Evolutionary conservation across 306 rosid genomes (phyloP).

Genomic region (Prunus campanulata): DNA sequence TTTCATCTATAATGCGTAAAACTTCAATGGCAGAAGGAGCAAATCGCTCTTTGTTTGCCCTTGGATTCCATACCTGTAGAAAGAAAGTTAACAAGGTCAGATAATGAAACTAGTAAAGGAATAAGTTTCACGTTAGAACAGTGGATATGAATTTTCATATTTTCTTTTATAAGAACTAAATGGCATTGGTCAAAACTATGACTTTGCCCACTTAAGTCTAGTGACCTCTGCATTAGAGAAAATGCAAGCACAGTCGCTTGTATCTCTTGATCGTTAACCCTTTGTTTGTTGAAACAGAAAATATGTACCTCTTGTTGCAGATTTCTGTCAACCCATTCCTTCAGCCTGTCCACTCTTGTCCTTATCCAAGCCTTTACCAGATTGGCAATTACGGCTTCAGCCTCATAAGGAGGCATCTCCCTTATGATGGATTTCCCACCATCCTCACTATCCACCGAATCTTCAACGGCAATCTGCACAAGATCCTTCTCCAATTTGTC

Average conservation of each 20-base stretch:
- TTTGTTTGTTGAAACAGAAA: background rate
- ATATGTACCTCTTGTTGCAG: conserved; percentile 75
- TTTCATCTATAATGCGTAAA: conserved; percentile 74
- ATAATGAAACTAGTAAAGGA: conserved; percentile 11
- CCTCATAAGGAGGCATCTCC: conserved; percentile 98
- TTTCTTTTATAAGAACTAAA: too few species aligned
- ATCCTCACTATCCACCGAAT: conserved; percentile 91
- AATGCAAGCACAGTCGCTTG: background rate
- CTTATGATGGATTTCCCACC: conserved; percentile 88
- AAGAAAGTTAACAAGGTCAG: conserved; percentile 3
- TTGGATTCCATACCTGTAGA: conserved; percentile 76
- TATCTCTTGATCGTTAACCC: background rate
- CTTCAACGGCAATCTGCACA: conserved; percentile 93
- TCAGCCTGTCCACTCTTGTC: conserved; percentile 77
- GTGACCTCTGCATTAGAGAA: too few species aligned
- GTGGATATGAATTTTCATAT: background rate
- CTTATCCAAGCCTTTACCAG: conserved; percentile 82
- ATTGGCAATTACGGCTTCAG: conserved; percentile 65
- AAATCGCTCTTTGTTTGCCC: conserved; percentile 64
- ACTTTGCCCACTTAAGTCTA: too few species aligned
- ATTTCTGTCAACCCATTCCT: conserved; percentile 82
- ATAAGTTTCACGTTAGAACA: background rate
- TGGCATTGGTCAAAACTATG: too few species aligned
- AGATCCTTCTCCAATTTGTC: conserved; percentile 94
- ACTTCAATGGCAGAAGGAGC: conserved; percentile 86